Conservation (phyloP, 2,329 filamentous ascomycete genomes). For the Phialocephala sp. region DNA sequence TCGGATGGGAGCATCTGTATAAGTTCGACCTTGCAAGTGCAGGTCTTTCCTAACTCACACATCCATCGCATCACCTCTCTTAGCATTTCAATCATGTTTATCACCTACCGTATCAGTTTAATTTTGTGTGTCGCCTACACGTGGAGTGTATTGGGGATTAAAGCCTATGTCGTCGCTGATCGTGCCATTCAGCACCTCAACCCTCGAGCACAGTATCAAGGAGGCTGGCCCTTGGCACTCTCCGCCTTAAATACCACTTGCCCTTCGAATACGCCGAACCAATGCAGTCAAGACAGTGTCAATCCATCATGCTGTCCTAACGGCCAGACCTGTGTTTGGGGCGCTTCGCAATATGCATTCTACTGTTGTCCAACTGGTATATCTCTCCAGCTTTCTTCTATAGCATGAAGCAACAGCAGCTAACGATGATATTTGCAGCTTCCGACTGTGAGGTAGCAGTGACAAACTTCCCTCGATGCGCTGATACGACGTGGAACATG, state of each 20-base stretch:
- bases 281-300: neutral
- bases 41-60: neutral
- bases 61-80: neutral
- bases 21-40: slow-evolving; percentile 9
- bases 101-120: neutral
- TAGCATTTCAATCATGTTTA: slow-evolving; percentile 1
- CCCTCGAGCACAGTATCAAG: slow-evolving; percentile 19
- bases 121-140: neutral
- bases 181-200: slow-evolving; percentile 18
- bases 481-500: slow-evolving; percentile 23
- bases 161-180: slow-evolving; percentile 7
- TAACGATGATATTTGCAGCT: slow-evolving; percentile 3
- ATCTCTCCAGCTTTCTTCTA: neutral
- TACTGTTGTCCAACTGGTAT: slow-evolving; percentile 27
- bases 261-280: slow-evolving; percentile 13
- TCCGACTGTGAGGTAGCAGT: slow-evolving; percentile 20
- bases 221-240: slow-evolving; percentile 25
- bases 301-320: slow-evolving; percentile 24
- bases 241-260: slow-evolving; percentile 11
- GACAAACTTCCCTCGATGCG: slow-evolving; percentile 24
- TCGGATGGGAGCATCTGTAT: slow-evolving; percentile 7
- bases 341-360: slow-evolving; percentile 5
- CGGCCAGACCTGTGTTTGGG: slow-evolving; percentile 21
- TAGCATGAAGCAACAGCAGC: neutral
- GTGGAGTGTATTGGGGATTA: neutral